Evolutionary conservation across 495 filamentous ascomycete species (phyloP).

Genomic region (Cercophora samala): DNA sequence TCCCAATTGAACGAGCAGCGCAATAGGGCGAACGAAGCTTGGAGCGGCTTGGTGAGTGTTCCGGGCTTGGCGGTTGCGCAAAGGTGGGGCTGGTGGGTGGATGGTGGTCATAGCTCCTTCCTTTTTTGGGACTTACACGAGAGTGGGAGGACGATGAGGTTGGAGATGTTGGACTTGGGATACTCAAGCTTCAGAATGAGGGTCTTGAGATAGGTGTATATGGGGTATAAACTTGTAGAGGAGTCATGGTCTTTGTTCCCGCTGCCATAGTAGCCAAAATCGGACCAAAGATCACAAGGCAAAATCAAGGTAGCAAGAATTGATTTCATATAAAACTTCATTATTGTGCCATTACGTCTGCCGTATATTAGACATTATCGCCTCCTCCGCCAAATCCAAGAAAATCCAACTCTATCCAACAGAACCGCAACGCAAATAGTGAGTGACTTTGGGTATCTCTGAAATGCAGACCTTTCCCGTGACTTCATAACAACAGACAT

Average conservation of each 20-base stretch:
- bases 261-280: no score
- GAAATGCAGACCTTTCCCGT: not conserved
- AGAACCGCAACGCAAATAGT: not conserved
- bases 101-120: slow-evolving; percentile 1
- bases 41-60: not conserved
- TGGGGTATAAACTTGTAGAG: no score
- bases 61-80: not conserved
- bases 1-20: not conserved
- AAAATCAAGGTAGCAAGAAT: no score
- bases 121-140: not conserved
- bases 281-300: no score
- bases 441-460: not conserved
- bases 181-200: no score
- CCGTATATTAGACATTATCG: not conserved
- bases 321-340: not conserved
- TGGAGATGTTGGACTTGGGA: no score
- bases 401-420: not conserved
- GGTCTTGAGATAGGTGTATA: no score
- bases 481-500: not conserved
- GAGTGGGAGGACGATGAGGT: not conserved
- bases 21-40: not conserved
- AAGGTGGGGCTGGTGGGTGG: not conserved
- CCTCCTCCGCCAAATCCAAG: not conserved
- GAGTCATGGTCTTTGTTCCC: no score
- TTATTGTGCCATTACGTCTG: not conserved